Base-by-base conservation (phyloP, 257 asterid genomes). In the Solanum stenotomum region DNA sequence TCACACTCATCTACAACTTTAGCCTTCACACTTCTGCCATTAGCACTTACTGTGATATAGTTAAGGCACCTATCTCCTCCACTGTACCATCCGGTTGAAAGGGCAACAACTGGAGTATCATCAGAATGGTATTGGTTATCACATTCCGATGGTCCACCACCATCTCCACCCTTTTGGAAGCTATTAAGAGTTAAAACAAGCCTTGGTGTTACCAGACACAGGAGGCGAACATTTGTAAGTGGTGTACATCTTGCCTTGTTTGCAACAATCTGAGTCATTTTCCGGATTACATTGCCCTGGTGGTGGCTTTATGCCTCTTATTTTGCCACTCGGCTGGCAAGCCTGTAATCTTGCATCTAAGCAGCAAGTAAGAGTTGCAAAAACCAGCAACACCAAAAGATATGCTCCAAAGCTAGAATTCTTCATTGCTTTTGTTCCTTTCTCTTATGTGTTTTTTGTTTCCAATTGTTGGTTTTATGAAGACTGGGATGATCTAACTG, bases 1-100 rank as follows among this genome's bases (percentile, higher is more conserved):
- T 92, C 93, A 84, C 93, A 89, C 88, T 90, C 93, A 52, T 92
- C 93, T 0, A 91, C 93, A 49, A 91, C 95, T 91, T 61, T 84
- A 1, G 93, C 93, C 4, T 49, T 84, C 76, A 91, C 90, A 8
- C 89, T 91, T 70, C 61, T 33, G 3, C 94, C 93, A 82, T 90
- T 92, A 38, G 83, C 92, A 70, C 89, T 89, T 31, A 89, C 15
- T 0, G 35, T 83, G 5, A 92, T 75, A n/a, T 87, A 89, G 40
- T 90, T 84, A 3, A 44, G 92, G 78, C 94, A 90, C 52, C 93
- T 87, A 18, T 44, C 52, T 27, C 87, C 91, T 35, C 90, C 90
- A 72, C 87, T 78, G 84, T 87, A 91, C 94, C 93, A 92, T 14
- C 92, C 93, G 1, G 92, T 92, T 10, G 93, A 92, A 10, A 92